Evolutionary conservation across 768 basidiomycete genomes (phyloP).

Genomic region (Boletus insuetus): DNA sequence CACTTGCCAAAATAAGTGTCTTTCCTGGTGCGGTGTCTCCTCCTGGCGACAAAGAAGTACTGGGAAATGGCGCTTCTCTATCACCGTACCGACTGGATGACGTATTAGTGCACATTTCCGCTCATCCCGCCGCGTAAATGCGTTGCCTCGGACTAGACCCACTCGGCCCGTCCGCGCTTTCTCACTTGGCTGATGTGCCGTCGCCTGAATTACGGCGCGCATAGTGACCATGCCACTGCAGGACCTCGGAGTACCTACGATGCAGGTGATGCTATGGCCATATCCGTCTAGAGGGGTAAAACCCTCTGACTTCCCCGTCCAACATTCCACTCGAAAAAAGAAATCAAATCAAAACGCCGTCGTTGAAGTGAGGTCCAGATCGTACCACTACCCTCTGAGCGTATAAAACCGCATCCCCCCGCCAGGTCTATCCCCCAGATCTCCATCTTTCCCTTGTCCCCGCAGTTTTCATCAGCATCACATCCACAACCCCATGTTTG

Average conservation of each 20-base stretch:
- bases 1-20: conserved; percentile 17
- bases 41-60: conserved; percentile 7
- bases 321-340: conserved; percentile 7
- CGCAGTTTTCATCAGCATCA: not conserved
- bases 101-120: conserved; percentile 16
- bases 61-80: conserved; percentile 7
- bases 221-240: not conserved
- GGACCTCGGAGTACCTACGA: not conserved
- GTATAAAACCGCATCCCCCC: conserved; percentile 12
- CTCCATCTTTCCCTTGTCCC: not conserved
- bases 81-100: conserved; percentile 13
- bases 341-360: conserved; percentile 17
- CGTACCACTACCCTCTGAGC: conserved; percentile 5
- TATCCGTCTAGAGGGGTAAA: conserved; percentile 1
- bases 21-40: conserved; percentile 7
- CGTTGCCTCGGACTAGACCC: not conserved
- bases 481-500: conserved; percentile 11
- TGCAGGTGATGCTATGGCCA: conserved; percentile 9
- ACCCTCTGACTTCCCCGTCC: not conserved
- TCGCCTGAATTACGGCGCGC: conserved; percentile 5
- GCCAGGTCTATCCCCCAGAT: not conserved
- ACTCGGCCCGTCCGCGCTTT: conserved; percentile 3
- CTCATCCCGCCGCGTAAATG: not conserved
- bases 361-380: not conserved
- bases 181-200: conserved; percentile 2